These are phyloP conservation scores for Phialocephala subalpina DNA, from an alignment of 2,329 filamentous ascomycete genomes.

Conservation along the genomic window DNA sequence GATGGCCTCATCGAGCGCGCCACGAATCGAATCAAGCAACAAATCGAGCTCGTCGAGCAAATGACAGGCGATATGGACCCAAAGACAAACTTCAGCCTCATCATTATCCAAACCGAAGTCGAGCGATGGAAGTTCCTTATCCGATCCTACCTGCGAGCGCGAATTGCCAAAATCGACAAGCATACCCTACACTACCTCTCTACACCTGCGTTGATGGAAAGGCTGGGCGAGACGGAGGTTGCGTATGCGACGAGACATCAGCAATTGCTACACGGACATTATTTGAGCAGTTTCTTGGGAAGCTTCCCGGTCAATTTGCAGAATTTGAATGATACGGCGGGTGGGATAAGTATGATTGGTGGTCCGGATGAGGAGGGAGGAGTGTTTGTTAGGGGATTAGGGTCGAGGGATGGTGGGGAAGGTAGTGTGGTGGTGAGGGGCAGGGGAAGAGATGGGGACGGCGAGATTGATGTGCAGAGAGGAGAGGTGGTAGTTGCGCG, in stretches of 20 bases:
- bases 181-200: conserved; percentile 78
- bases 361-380: conserved; percentile 82
- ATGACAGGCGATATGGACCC: conserved; percentile 88
- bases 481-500: conserved; percentile 42
- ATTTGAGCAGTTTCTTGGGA: conserved; percentile 82
- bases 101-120: conserved; percentile 95
- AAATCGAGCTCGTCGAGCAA: conserved; percentile 76
- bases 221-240: conserved; percentile 80
- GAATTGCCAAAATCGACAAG: conserved; percentile 89
- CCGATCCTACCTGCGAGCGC: conserved; percentile 79
- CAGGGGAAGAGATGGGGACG: conserved; percentile 70
- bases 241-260: conserved; percentile 88
- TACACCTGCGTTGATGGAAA: conserved; percentile 58
- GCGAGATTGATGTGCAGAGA: conserved; percentile 58
- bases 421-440: conserved; percentile 86
- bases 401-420: conserved; percentile 65
- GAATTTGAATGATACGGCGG: conserved; percentile 88
- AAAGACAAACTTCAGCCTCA: conserved; percentile 90
- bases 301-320: conserved; percentile 83
- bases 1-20: conserved; percentile 82
- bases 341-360: conserved; percentile 92
- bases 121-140: conserved; percentile 94
- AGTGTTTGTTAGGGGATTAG: conserved; percentile 81
- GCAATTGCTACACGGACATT: conserved; percentile 83
- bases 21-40: conserved; percentile 73